Percentiles rank a stretch among this genome's conserved stretches.
Conservation (phyloP, 2,329 filamentous ascomycete species). For the Diaporthe sp. region DNA sequence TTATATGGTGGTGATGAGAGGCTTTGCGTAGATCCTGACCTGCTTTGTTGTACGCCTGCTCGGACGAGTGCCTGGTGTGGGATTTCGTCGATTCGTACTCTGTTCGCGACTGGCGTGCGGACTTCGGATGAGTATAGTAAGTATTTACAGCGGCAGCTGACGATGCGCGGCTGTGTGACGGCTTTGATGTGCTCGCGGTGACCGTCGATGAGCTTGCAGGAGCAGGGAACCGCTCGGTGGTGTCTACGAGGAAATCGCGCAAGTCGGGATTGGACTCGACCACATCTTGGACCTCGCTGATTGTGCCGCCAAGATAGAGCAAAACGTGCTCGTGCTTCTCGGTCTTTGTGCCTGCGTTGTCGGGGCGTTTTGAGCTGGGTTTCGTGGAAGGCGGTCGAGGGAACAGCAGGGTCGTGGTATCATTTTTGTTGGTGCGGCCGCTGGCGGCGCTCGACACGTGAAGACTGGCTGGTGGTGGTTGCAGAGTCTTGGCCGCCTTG, state of each 20-base stretch:
- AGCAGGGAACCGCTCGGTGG: conserved; percentile 40
- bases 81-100: conserved; percentile 27
- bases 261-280: conserved; percentile 46
- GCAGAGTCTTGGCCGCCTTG: conserved; percentile 16
- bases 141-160: conserved; percentile 31
- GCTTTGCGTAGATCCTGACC: neutral
- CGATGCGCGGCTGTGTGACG: conserved; percentile 34
- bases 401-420: conserved; percentile 21
- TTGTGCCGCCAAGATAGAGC: conserved; percentile 44
- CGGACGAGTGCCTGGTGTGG: neutral
- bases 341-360: neutral
- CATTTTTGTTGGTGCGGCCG: conserved; percentile 8
- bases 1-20: neutral
- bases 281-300: conserved; percentile 39
- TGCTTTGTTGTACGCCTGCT: neutral
- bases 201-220: conserved; percentile 25
- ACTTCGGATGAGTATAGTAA: neutral
- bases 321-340: conserved; percentile 43
- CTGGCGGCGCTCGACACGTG: conserved; percentile 16
- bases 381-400: conserved; percentile 26
- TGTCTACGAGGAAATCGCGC: conserved; percentile 47
- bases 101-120: conserved; percentile 21
- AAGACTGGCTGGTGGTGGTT: conserved; percentile 5
- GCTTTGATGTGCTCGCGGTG: conserved; percentile 35
- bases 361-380: neutral